Percentiles rank a stretch among this genome's conserved stretches.
Evolutionary conservation across 108 stramenopile species (phyloP).

Genomic region (Epipyxis sp.): DNA sequence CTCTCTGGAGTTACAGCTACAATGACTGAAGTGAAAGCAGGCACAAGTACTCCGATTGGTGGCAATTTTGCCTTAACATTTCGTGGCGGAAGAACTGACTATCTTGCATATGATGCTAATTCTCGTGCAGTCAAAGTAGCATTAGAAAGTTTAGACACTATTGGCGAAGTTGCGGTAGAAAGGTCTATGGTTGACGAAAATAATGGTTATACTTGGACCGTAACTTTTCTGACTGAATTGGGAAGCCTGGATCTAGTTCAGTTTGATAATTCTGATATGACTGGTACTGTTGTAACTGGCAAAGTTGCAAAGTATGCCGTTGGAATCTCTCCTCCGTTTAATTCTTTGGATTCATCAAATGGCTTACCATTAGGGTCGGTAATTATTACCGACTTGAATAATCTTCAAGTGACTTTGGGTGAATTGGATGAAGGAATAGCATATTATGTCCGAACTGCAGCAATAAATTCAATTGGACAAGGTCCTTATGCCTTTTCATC

Average conservation of each 20-base stretch:
- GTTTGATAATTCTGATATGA: slow-evolving; percentile 63
- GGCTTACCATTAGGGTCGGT: slow-evolving; percentile 57
- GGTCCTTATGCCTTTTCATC: slow-evolving; percentile 57
- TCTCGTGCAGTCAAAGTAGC: slow-evolving; percentile 58
- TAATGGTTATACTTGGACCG: slow-evolving; percentile 66
- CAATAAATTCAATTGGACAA: slow-evolving; percentile 62
- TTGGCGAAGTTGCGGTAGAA: slow-evolving; percentile 64
- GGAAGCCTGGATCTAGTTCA: slow-evolving; percentile 57
- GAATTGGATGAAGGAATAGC: slow-evolving; percentile 64
- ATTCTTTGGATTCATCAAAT: slow-evolving; percentile 35
- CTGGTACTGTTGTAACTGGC: slow-evolving; percentile 60
- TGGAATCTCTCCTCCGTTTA: slow-evolving; percentile 53
- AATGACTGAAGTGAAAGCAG: slow-evolving; percentile 5
- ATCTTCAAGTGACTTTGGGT: slow-evolving; percentile 40
- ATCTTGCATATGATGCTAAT: slow-evolving; percentile 62
- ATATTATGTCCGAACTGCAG: slow-evolving; percentile 68
- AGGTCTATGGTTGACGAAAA: slow-evolving; percentile 64
- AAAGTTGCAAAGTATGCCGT: slow-evolving; percentile 43
- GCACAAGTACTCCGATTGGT: slow-evolving; percentile 46
- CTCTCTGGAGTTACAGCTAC: slow-evolving; percentile 1
- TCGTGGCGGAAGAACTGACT: slow-evolving; percentile 64
- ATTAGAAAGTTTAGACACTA: slow-evolving; percentile 60
- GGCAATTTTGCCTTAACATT: slow-evolving; percentile 69
- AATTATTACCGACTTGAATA: slow-evolving; percentile 53
- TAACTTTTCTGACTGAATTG: slow-evolving; percentile 68